These are phyloP conservation scores for Wickerhamiella sergipiensis DNA, from an alignment of 805 yeast genomes.

Conservation along the genomic window DNA sequence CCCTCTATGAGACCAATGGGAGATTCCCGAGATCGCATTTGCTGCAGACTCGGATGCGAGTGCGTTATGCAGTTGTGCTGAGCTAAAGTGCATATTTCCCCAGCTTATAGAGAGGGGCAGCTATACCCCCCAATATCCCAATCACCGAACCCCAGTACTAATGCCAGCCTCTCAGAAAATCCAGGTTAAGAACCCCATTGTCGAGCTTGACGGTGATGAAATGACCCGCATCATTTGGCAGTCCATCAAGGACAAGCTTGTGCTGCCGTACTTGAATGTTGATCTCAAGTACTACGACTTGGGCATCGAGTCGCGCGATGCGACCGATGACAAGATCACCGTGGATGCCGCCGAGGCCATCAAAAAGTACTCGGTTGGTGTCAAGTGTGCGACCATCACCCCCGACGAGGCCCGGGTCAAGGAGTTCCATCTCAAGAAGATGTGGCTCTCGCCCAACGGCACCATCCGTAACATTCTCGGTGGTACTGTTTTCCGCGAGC, in stretches of 20 bases:
- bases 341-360: constrained; percentile 84
- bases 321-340: constrained; percentile 80
- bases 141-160: constrained; percentile 6
- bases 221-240: constrained; percentile 96
- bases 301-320: constrained; percentile 74
- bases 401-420: constrained; percentile 85
- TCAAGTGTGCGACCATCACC: constrained; percentile 97
- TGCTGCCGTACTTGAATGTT: constrained; percentile 72
- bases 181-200: constrained; percentile 74
- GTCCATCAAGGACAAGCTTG: constrained; percentile 70
- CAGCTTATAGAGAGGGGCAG: neutral
- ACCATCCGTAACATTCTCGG: constrained; percentile 91
- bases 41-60: neutral
- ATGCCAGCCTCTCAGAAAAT: constrained; percentile 36
- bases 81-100: neutral
- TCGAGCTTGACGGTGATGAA: constrained; percentile 97
- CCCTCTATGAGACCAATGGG: neutral
- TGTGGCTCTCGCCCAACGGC: constrained; percentile 98
- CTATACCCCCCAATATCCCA: neutral
- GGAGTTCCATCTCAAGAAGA: constrained; percentile 80
- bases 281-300: constrained; percentile 87
- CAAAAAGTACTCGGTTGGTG: constrained; percentile 77
- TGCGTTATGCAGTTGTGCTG: neutral
- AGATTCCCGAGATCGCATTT: neutral
- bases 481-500: constrained; percentile 95